Percentiles rank a stretch among this genome's conserved stretches.
Evolutionary conservation across 1,284 basidiomycete species (phyloP).

Genomic region (Ceratobasidium papillatum): DNA sequence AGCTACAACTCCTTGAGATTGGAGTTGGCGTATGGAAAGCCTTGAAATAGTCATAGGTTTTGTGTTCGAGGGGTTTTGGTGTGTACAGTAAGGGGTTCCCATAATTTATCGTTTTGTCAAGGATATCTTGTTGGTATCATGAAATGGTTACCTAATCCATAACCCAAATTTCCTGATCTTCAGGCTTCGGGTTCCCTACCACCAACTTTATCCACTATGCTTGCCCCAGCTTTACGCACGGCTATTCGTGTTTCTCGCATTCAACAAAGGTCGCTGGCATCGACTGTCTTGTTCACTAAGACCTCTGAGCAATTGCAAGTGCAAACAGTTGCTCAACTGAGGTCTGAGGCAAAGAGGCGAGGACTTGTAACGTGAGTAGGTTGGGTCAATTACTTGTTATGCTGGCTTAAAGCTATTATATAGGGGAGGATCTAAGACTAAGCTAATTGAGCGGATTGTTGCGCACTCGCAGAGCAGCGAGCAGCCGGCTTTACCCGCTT

Average conservation of each 20-base stretch:
- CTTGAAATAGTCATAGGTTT: slow-evolving; percentile 44
- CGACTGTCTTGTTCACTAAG: slow-evolving; percentile 70
- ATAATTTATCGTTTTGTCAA: neutral
- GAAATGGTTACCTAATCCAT: slow-evolving; percentile 21
- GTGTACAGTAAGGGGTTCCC: neutral
- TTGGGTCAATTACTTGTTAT: slow-evolving; percentile 25
- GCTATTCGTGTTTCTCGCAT: neutral
- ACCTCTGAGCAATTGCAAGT: slow-evolving; percentile 63
- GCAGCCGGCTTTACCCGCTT: neutral
- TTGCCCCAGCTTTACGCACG: slow-evolving; percentile 7
- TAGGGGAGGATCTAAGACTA: slow-evolving; percentile 69
- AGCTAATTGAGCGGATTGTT: slow-evolving; percentile 63
- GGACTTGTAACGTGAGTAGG: slow-evolving; percentile 68
- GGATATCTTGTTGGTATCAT: slow-evolving; percentile 4
- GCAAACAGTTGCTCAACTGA: slow-evolving; percentile 66
- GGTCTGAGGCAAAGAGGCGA: slow-evolving; percentile 69
- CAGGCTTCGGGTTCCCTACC: slow-evolving; percentile 5
- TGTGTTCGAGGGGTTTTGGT: neutral
- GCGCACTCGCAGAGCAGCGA: slow-evolving; percentile 56
- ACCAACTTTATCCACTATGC: neutral
- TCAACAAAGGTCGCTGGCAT: slow-evolving; percentile 57
- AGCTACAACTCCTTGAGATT: slow-evolving; percentile 92
- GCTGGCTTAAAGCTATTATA: neutral
- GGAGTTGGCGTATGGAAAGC: slow-evolving; percentile 81
- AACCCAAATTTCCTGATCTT: slow-evolving; percentile 21